Evolutionary conservation across 345 rosid species (phyloP).

Genomic region (Aquilaria yunnanensis): DNA sequence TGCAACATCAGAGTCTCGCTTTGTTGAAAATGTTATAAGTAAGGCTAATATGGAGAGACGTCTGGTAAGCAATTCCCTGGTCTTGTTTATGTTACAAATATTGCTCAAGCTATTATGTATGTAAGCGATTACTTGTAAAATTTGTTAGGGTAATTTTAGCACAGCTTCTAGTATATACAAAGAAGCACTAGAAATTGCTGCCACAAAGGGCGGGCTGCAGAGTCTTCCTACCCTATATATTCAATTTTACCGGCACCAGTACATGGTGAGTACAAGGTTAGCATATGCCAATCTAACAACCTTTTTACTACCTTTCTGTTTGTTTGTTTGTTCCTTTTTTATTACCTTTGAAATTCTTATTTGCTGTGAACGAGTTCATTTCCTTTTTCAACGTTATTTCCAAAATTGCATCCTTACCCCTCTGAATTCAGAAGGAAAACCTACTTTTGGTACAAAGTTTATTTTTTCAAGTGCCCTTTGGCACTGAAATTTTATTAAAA

Average conservation of each 20-base stretch:
- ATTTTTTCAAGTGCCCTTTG: neutral
- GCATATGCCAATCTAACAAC: conserved; percentile 1
- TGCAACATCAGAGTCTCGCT: conserved; percentile 44
- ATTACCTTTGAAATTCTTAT: neutral
- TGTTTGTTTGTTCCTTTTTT: neutral
- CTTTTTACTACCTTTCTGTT: neutral
- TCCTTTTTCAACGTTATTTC: neutral
- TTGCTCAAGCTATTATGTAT: neutral
- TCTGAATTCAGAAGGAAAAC: neutral
- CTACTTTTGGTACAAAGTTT: neutral
- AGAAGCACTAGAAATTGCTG: conserved; percentile 58
- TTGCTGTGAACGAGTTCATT: neutral
- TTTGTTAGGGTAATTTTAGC: conserved; percentile 56
- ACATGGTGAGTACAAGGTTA: conserved; percentile 42
- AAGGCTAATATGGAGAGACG: conserved; percentile 97
- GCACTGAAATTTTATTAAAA: too few species aligned
- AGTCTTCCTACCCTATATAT: conserved; percentile 46
- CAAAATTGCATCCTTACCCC: neutral
- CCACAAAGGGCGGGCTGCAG: conserved; percentile 30
- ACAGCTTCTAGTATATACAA: conserved; percentile 55
- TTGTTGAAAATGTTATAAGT: conserved; percentile 43
- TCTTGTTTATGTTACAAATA: too few species aligned
- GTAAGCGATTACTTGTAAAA: conserved; percentile 16
- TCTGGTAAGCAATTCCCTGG: conserved; percentile 36
- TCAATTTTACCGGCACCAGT: conserved; percentile 60